Conservation (phyloP, 441 rosid genomes). For the Pelargonium fulgidum region DNA sequence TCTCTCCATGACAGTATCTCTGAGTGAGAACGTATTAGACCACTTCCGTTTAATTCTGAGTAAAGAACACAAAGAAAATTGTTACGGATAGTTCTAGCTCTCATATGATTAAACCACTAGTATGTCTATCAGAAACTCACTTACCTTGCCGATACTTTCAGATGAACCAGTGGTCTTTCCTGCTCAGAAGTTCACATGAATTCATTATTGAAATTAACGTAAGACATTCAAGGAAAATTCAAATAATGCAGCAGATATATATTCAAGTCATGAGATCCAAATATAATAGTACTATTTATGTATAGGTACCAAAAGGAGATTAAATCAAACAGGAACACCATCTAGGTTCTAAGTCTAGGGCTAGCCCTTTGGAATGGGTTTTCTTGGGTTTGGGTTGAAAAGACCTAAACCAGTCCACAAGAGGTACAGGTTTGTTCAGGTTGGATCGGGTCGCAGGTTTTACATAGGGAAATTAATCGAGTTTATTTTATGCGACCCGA, state of each 20-base stretch:
- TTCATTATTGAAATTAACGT: neutral
- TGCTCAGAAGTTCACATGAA: neutral
- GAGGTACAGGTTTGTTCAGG: too few relatives aligned
- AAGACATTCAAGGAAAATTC: neutral
- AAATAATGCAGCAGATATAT: neutral
- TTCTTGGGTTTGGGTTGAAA: too few relatives aligned
- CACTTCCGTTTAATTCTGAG: neutral
- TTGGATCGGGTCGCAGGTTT: too few relatives aligned
- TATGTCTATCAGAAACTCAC: neutral
- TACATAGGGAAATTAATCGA: too few relatives aligned
- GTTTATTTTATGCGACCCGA: too few relatives aligned
- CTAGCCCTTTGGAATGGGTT: too few relatives aligned
- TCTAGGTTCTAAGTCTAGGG: too few relatives aligned
- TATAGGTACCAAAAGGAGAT: neutral
- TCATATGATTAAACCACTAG: neutral
- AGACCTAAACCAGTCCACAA: too few relatives aligned
- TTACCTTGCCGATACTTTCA: neutral
- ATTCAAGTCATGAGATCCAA: too few relatives aligned
- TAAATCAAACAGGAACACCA: too few relatives aligned
- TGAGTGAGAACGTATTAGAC: neutral
- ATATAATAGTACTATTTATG: neutral
- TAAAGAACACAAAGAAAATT: neutral
- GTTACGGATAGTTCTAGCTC: neutral
- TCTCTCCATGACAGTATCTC: constrained; percentile 2
- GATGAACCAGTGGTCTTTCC: neutral